Evolutionary conservation across 2,329 filamentous ascomycete genomes (phyloP).

Genomic region (Didymella lethalis): DNA sequence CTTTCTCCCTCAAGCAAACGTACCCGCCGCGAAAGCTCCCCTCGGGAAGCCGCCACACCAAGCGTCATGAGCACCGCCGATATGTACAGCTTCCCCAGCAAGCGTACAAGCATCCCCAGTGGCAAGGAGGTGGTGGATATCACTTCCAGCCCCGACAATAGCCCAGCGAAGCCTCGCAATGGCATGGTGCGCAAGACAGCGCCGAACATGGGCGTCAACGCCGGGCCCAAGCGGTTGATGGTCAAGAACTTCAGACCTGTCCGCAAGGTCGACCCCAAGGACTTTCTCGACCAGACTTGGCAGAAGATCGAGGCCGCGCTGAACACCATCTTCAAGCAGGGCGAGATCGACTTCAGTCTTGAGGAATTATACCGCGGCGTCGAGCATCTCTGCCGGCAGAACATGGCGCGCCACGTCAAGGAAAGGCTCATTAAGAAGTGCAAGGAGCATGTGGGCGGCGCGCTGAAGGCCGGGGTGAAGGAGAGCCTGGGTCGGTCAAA

Average conservation of each 20-base stretch:
- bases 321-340: conserved; percentile 73
- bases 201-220: conserved; percentile 71
- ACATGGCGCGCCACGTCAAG: conserved; percentile 73
- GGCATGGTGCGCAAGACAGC: conserved; percentile 50
- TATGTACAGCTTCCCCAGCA: conserved; percentile 49
- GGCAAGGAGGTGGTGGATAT: conserved; percentile 40
- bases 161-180: conserved; percentile 52
- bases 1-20: conserved; percentile 45
- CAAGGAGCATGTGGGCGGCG: conserved; percentile 66
- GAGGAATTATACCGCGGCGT: conserved; percentile 90
- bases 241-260: conserved; percentile 86
- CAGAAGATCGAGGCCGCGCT: conserved; percentile 77
- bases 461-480: conserved; percentile 67
- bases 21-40: conserved; percentile 38
- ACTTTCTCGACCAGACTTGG: conserved; percentile 81
- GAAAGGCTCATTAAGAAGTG: conserved; percentile 71
- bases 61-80: conserved; percentile 42
- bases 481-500: conserved; percentile 64
- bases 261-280: conserved; percentile 70
- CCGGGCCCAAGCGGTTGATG: conserved; percentile 82
- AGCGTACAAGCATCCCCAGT: conserved; percentile 28
- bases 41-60: conserved; percentile 23
- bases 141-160: conserved; percentile 51
- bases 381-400: conserved; percentile 87
- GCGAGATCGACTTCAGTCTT: conserved; percentile 69